Percentiles rank a stretch among this genome's conserved stretches.
These are phyloP conservation scores for Termitomyces bulborhizus DNA, from an alignment of 768 basidiomycete genomes.

Conservation along the genomic window DNA sequence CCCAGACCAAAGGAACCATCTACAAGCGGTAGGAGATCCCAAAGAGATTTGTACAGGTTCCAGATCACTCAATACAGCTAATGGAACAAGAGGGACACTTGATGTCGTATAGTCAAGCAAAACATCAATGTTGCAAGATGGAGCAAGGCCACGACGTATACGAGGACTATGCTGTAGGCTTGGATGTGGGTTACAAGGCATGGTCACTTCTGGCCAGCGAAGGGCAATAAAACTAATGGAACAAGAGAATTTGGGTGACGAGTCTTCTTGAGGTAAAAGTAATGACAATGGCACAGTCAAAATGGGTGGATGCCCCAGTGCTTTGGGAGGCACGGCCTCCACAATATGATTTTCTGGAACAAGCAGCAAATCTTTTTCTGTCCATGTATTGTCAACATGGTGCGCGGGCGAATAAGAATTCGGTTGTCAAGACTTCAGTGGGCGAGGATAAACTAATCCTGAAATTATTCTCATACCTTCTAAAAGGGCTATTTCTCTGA, in stretches of 20 bases:
- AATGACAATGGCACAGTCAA: background rate
- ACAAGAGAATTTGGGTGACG: background rate
- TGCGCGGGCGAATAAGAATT: no score
- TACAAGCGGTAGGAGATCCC: background rate
- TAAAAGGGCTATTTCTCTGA: constrained; percentile 43
- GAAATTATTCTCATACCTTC: constrained; percentile 30
- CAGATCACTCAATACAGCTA: background rate
- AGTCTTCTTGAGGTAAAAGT: background rate
- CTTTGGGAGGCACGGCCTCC: constrained; percentile 1
- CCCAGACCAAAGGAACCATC: constrained; percentile 28
- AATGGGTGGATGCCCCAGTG: background rate
- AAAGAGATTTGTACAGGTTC: constrained; percentile 5
- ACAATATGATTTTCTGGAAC: background rate
- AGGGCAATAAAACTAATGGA: background rate
- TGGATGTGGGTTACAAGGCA: background rate
- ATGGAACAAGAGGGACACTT: constrained; percentile 1
- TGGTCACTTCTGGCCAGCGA: background rate
- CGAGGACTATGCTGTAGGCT: background rate
- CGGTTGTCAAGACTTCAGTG: background rate
- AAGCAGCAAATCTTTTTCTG: background rate
- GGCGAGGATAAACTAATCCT: background rate
- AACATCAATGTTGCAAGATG: background rate
- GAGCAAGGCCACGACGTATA: background rate
- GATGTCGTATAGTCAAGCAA: background rate
- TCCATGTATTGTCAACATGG: background rate